phyloP scores from a whole-genome alignment of 352 stramenopile genomes.

The Phytophthora tubulina region DNA sequence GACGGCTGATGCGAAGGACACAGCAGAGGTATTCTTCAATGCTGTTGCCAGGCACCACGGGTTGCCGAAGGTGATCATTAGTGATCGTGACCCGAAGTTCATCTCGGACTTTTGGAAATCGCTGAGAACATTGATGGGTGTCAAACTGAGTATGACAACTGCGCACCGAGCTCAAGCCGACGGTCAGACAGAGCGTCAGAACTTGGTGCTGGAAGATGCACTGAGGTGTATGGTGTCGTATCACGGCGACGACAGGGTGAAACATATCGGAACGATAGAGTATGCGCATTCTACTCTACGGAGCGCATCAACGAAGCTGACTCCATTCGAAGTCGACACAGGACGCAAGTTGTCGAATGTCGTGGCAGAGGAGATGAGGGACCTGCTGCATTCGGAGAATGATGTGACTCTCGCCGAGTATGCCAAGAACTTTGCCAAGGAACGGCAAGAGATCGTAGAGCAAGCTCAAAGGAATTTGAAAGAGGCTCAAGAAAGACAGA shows the following conservation, averaged over 20 bases:
- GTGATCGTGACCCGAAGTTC: slow-evolving; percentile 34
- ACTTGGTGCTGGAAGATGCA: slow-evolving; percentile 21
- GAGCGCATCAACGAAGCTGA: slow-evolving; percentile 11
- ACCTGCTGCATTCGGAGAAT: background rate
- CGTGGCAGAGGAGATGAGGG: slow-evolving; percentile 13
- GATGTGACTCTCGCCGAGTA: slow-evolving; percentile 10
- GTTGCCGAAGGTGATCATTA: slow-evolving; percentile 20
- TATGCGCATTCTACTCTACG: slow-evolving; percentile 28
- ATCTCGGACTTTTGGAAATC: slow-evolving; percentile 26
- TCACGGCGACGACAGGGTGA: slow-evolving; percentile 19
- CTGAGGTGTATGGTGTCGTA: slow-evolving; percentile 21
- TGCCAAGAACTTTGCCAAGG: slow-evolving; percentile 9
- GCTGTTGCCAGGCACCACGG: slow-evolving; percentile 25
- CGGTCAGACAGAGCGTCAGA: slow-evolving; percentile 23
- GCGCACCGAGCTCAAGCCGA: slow-evolving; percentile 29
- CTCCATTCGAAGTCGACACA: slow-evolving; percentile 25
- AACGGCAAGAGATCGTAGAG: slow-evolving; percentile 15
- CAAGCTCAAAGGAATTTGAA: slow-evolving; percentile 8
- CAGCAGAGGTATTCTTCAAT: slow-evolving; percentile 17
- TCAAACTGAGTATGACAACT: slow-evolving; percentile 26
- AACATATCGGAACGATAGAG: slow-evolving; percentile 20
- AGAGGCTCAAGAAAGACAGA: slow-evolving; percentile 16
- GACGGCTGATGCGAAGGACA: slow-evolving; percentile 26
- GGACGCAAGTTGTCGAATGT: slow-evolving; percentile 14
- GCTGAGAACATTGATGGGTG: slow-evolving; percentile 24